Conservation (phyloP, 495 filamentous ascomycete genomes). For the Penicillium canescens region DNA sequence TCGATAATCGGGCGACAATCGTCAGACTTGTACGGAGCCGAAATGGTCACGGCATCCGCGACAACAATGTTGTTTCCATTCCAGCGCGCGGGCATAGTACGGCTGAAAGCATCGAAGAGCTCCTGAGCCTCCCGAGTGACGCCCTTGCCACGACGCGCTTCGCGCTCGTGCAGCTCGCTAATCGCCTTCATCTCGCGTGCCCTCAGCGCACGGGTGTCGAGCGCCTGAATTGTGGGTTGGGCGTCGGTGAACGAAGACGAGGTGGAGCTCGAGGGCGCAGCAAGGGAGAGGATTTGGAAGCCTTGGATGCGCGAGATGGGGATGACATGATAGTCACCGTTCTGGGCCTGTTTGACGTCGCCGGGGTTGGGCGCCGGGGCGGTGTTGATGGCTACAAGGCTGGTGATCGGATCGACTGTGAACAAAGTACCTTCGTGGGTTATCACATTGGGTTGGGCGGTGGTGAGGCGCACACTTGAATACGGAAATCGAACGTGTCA, state of each 20-base stretch:
- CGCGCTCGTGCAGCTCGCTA: constrained; percentile 52
- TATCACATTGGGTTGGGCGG: constrained; percentile 47
- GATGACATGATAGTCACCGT: constrained; percentile 64
- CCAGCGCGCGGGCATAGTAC: constrained; percentile 67
- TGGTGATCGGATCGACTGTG: constrained; percentile 66
- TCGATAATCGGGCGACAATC: constrained; percentile 54
- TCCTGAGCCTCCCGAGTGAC: constrained; percentile 69
- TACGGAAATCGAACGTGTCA: constrained; percentile 3
- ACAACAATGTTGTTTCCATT: constrained; percentile 63
- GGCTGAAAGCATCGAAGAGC: constrained; percentile 64
- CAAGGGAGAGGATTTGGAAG: constrained; percentile 61
- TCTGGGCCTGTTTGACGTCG: constrained; percentile 40
- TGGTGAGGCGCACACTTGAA: constrained; percentile 60
- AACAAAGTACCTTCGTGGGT: constrained; percentile 65
- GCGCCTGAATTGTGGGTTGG: constrained; percentile 39
- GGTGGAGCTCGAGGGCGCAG: constrained; percentile 52
- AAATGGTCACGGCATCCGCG: constrained; percentile 62
- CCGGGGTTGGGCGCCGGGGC: constrained; percentile 31
- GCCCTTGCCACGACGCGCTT: constrained; percentile 57
- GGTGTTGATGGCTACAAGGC: constrained; percentile 63
- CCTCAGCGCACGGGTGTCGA: constrained; percentile 55
- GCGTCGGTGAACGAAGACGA: constrained; percentile 45
- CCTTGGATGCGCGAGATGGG: constrained; percentile 63
- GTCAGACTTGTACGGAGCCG: constrained; percentile 59
- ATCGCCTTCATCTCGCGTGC: constrained; percentile 55